Evolutionary conservation across 2,329 filamentous ascomycete genomes (phyloP), one percentile per base, ranked within the genome.

Genomic region (Diaporthe citrichinensis): DNA sequence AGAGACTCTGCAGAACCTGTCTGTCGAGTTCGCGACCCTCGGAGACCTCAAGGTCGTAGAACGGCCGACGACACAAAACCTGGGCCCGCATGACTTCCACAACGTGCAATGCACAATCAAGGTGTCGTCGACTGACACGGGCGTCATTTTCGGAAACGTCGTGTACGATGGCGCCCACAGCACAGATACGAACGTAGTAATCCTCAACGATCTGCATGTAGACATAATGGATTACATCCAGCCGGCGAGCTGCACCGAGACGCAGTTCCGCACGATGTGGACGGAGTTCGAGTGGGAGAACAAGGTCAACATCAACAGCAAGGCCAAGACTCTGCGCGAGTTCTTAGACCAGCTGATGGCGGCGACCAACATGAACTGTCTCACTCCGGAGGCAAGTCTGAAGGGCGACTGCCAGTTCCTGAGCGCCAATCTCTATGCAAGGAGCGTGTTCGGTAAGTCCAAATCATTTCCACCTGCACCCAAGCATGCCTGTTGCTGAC

Each of bases 171-270:
- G 96, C 41, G 91, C 96, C 8, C 95, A 95, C 85, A 96, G 93
- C 62, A 97, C 94, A 1, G 97, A 98, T 83, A 97, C 94, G 73
- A 97, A 98, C 79, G 97, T 99, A 12, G 97, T 99, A 73, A 99
- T 99, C 79, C 90, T 99, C 72, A 98, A 98, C 83, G 97, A 99
- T 83, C 92, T 99, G 41, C 97, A 99, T 82, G 96, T 98, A 74
- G 97, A 99, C 82, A 98, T 99, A 79, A 99, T 99, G 97, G 97
- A 99, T 86, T 99, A 99, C 87, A 99, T 99, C 81, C 96, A 98
- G 83, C 97, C 97, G 1, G 96, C 96, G 9, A 93, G 95, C 23
- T 99, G 97, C 89, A 97, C 95, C 6, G 97, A 99, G 88, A 98
- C 96, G 15, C 95, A 98, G 82, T 99, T 99, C 92, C 92, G 97